Conservation (phyloP, 2,329 filamentous ascomycete species). For the Beauveria scarabaeidicola region DNA sequence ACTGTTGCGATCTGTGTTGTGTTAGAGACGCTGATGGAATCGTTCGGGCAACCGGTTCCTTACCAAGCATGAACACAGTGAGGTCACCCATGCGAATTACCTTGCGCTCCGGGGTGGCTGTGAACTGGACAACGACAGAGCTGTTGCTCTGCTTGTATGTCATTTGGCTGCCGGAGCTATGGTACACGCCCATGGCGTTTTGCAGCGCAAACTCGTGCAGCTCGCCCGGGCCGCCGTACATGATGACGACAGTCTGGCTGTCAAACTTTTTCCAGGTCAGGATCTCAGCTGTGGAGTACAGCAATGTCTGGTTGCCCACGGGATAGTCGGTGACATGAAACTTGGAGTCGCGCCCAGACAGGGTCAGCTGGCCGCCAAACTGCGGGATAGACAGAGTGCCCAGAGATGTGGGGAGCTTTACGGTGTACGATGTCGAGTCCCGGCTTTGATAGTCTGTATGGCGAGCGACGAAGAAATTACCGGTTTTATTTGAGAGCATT, state of each 20-base stretch:
- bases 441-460: constrained; percentile 57
- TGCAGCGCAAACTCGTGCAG: constrained; percentile 52
- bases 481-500: constrained; percentile 44
- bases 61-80: constrained; percentile 32
- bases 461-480: constrained; percentile 57
- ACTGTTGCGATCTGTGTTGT: constrained; percentile 46
- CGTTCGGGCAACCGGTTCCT: not conserved
- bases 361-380: constrained; percentile 44
- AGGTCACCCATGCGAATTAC: constrained; percentile 29
- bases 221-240: constrained; percentile 57
- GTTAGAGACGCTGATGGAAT: constrained; percentile 7
- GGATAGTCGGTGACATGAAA: constrained; percentile 60
- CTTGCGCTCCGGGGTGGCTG: constrained; percentile 20
- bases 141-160: constrained; percentile 13
- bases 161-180: constrained; percentile 22
- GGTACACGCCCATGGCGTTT: constrained; percentile 13
- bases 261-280: constrained; percentile 60
- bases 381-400: constrained; percentile 52
- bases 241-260: constrained; percentile 48
- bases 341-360: constrained; percentile 58
- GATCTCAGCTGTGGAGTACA: constrained; percentile 64
- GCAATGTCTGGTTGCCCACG: constrained; percentile 47
- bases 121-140: constrained; percentile 25
- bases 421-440: constrained; percentile 49
- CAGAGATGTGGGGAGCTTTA: constrained; percentile 52